These are phyloP conservation scores for Aspergillus incahuasiensis DNA, from an alignment of 495 filamentous ascomycete species.

Conservation along the genomic window DNA sequence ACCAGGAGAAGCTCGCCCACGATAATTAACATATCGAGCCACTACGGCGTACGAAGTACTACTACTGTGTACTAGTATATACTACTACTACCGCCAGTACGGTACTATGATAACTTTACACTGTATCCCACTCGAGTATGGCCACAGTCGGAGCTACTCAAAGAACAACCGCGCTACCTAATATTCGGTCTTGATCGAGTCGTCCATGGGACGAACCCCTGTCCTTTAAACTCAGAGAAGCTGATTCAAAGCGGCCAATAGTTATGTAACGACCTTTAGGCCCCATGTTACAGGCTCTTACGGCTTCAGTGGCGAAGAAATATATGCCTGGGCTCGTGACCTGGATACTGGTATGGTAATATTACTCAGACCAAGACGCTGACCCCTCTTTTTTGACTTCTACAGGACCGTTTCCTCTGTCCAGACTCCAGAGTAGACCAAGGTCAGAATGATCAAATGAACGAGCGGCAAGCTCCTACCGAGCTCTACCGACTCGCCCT, in stretches of 20 bases:
- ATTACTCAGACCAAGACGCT: neutral
- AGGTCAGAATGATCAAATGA: neutral
- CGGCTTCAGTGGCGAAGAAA: neutral
- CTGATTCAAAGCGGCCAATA: neutral
- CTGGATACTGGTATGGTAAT: neutral
- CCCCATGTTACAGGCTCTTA: neutral
- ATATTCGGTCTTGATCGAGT: neutral
- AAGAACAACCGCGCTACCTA: neutral
- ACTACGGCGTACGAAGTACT: neutral
- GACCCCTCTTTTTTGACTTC: constrained; percentile 10
- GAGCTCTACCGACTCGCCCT: neutral
- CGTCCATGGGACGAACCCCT: neutral
- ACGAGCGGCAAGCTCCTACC: neutral
- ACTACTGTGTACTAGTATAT: too few relatives aligned
- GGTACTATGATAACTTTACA: too few relatives aligned
- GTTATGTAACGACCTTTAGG: neutral
- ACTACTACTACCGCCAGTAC: neutral
- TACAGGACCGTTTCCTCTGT: too few relatives aligned
- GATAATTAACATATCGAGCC: neutral
- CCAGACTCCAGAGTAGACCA: too few relatives aligned
- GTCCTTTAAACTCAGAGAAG: neutral
- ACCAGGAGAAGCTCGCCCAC: constrained; percentile 3
- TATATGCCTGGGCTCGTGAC: neutral
- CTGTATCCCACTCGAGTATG: too few relatives aligned
- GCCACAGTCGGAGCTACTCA: too few relatives aligned